These are phyloP conservation scores for Capsicum rhomboideum DNA, from an alignment of 257 asterid species.

Conservation along the genomic window DNA sequence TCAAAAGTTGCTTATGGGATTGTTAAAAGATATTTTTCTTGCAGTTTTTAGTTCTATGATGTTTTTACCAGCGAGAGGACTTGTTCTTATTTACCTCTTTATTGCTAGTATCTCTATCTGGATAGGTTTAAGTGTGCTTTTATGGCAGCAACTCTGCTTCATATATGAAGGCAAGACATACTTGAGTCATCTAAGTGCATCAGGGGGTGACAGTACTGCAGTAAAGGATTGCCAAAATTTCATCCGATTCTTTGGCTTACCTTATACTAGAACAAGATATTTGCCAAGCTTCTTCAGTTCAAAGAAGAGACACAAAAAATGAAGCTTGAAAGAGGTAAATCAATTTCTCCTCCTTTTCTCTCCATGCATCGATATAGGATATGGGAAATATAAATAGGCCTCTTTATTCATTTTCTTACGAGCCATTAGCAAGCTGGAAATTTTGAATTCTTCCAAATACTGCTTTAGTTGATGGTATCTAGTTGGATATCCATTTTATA, in stretches of 20 bases:
- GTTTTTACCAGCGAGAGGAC: constrained; percentile 63
- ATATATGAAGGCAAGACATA: constrained; percentile 82
- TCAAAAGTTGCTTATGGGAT: constrained; percentile 19
- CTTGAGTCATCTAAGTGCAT: constrained; percentile 54
- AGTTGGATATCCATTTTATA: neutral
- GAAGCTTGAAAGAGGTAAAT: constrained; percentile 10
- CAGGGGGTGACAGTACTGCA: constrained; percentile 32
- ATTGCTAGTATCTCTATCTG: constrained; percentile 69
- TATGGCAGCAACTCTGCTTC: constrained; percentile 88
- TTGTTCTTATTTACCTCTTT: constrained; percentile 67
- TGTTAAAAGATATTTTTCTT: constrained; percentile 35
- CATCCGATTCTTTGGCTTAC: constrained; percentile 56
- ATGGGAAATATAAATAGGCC: neutral
- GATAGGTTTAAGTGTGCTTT: constrained; percentile 63
- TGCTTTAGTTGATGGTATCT: neutral
- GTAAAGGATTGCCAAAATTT: constrained; percentile 68
- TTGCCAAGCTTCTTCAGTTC: constrained; percentile 66
- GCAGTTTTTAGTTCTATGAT: constrained; percentile 52
- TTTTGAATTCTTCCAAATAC: neutral
- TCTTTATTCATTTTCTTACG: neutral
- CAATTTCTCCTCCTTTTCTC: neutral
- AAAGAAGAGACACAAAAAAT: constrained; percentile 62
- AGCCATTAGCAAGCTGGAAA: neutral
- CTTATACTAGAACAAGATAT: constrained; percentile 32
- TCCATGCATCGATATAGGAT: neutral